These are phyloP conservation scores for Dalbergia cultrata DNA, from an alignment of 306 rosid genomes.

Conservation along the genomic window DNA sequence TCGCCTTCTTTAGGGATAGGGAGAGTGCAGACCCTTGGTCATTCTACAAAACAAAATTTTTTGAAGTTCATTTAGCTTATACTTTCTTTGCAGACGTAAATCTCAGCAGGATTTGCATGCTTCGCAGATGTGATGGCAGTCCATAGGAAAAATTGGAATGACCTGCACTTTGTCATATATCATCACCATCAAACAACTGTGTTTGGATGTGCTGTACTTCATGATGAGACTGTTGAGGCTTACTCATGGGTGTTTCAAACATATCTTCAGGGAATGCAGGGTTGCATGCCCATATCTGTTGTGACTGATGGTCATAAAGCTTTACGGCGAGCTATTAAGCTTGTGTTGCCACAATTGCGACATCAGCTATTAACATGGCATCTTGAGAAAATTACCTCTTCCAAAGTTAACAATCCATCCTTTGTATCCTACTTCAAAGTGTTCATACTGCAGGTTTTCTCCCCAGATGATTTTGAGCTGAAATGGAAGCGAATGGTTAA, in stretches of 20 bases:
- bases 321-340: conserved; percentile 26
- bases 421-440: conserved; percentile 15
- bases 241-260: conserved; percentile 38
- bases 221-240: conserved; percentile 28
- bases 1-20: not conserved
- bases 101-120: conserved; percentile 30
- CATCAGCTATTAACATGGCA: conserved; percentile 24
- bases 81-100: conserved; percentile 9
- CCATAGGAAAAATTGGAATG: not conserved
- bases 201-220: conserved; percentile 37
- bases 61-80: conserved; percentile 12
- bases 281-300: conserved; percentile 35
- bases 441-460: conserved; percentile 26
- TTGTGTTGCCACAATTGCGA: conserved; percentile 24
- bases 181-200: conserved; percentile 41
- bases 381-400: conserved; percentile 17
- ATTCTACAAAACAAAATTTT: conserved; percentile 26
- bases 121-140: conserved; percentile 35
- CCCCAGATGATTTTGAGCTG: conserved; percentile 32
- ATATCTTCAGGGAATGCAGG: conserved; percentile 33
- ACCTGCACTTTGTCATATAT: conserved; percentile 29
- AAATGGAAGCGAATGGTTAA: conserved; percentile 34
- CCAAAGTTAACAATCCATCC: conserved; percentile 10
- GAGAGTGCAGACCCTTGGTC: not conserved
- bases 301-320: conserved; percentile 34